These are phyloP conservation scores for Mollisiaceae sp. DNA, from an alignment of 2,329 filamentous ascomycete genomes.

Conservation along the genomic window DNA sequence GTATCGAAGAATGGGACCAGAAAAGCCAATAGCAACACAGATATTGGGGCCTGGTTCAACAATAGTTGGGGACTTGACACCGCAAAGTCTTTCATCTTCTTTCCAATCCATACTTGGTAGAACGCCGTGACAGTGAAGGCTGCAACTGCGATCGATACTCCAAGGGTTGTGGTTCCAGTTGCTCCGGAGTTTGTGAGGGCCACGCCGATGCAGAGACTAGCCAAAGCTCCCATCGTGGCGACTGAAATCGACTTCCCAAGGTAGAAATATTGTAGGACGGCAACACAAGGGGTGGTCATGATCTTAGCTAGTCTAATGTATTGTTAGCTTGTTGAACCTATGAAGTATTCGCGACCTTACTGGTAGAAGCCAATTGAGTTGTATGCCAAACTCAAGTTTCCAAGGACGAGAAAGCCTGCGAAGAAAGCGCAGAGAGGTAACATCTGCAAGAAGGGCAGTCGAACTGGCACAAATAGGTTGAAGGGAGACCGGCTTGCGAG, in stretches of 20 bases:
- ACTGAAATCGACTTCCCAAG: constrained; percentile 49
- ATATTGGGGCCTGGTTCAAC: constrained; percentile 52
- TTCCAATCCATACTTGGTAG: constrained; percentile 55
- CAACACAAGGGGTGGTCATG: constrained; percentile 53
- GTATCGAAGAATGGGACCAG: constrained; percentile 51
- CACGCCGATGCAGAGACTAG: constrained; percentile 50
- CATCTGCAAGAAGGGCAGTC: constrained; percentile 50
- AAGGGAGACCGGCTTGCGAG: constrained; percentile 48
- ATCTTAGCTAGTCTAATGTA: constrained; percentile 48
- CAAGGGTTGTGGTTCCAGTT: constrained; percentile 46
- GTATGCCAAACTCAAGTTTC: constrained; percentile 51
- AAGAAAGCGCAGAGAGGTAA: constrained; percentile 53
- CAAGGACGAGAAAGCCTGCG: constrained; percentile 51
- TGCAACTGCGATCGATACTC: constrained; percentile 48
- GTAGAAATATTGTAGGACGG: constrained; percentile 50
- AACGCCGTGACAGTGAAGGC: constrained; percentile 52
- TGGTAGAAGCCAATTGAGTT: constrained; percentile 55
- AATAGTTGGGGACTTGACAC: constrained; percentile 51
- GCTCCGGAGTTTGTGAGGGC: constrained; percentile 49
- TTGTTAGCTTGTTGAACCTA: constrained; percentile 1
- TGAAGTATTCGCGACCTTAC: constrained; percentile 17
- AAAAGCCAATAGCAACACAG: constrained; percentile 49
- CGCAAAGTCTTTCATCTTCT: constrained; percentile 52
- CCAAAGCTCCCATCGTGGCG: constrained; percentile 48
- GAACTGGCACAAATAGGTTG: constrained; percentile 50